These are phyloP conservation scores for Globisporangium carolinianum DNA, from an alignment of 352 stramenopile genomes.

Conservation along the genomic window DNA sequence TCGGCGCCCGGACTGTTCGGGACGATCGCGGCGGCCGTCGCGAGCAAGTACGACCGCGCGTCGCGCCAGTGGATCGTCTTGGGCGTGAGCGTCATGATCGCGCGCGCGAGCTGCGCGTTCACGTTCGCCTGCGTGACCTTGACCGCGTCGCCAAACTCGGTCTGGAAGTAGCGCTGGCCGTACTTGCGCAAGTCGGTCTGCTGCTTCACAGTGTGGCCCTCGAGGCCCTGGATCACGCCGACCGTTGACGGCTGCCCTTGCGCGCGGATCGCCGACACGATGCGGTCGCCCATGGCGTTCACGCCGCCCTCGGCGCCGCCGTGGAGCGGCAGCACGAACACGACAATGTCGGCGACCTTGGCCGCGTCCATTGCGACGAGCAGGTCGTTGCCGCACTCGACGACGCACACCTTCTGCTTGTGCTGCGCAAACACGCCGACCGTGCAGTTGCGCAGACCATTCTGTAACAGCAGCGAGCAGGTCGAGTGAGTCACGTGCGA, in stretches of 20 bases:
- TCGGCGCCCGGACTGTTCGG: conserved; percentile 47
- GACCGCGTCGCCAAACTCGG: conserved; percentile 79
- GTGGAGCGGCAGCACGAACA: conserved; percentile 72
- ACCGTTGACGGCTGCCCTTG: conserved; percentile 89
- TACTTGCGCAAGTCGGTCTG: conserved; percentile 81
- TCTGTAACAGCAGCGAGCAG: conserved; percentile 1
- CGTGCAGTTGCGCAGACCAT: conserved; percentile 58
- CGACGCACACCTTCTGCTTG: conserved; percentile 86
- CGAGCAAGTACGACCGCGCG: conserved; percentile 83
- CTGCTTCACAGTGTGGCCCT: conserved; percentile 57
- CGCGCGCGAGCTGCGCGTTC: conserved; percentile 69
- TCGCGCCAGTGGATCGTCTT: conserved; percentile 87
- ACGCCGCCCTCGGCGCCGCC: conserved; percentile 80
- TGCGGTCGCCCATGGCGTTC: conserved; percentile 79
- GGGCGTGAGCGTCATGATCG: conserved; percentile 73
- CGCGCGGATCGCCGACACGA: conserved; percentile 89
- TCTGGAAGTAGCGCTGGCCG: conserved; percentile 84
- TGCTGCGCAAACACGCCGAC: conserved; percentile 68
- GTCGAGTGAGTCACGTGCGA: too few species aligned
- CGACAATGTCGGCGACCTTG: conserved; percentile 81
- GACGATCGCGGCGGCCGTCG: conserved; percentile 54
- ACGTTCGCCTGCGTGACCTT: conserved; percentile 81
- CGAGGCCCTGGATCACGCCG: conserved; percentile 80
- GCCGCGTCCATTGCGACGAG: conserved; percentile 75
- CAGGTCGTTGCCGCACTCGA: conserved; percentile 81